phyloP scores from a whole-genome alignment of 2,329 filamentous ascomycete species.

The Trichoderma sp. region DNA sequence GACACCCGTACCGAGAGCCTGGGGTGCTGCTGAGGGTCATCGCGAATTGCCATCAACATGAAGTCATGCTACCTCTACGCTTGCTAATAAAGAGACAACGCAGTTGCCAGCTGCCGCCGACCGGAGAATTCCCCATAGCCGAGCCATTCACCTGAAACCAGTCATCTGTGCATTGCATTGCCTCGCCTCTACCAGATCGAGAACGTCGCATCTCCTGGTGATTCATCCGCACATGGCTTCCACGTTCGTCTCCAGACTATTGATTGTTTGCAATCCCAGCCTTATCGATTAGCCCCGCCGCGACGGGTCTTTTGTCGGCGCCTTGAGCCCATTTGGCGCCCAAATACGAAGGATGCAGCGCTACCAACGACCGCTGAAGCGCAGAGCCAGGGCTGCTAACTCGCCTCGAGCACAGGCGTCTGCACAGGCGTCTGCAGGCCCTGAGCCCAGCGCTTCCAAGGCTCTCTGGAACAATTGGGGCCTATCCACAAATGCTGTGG shows the following conservation, averaged over 20 bases:
- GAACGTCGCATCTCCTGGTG: not conserved
- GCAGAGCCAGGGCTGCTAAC: conserved; percentile 1
- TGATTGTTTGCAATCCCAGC: not conserved
- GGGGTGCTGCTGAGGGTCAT: not conserved
- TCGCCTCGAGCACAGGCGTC: not conserved
- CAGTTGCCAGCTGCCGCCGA: not conserved
- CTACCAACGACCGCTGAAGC: not conserved
- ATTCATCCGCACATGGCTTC: conserved; percentile 12
- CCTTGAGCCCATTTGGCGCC: not conserved
- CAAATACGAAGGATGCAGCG: not conserved
- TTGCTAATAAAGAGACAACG: not conserved
- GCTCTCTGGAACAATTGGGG: not conserved
- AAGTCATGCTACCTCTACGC: not conserved
- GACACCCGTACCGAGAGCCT: not conserved
- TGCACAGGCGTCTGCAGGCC: conserved; percentile 3
- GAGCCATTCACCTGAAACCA: not conserved
- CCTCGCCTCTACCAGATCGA: not conserved
- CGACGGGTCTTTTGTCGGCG: not conserved
- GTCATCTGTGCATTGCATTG: not conserved
- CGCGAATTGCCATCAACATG: not conserved
- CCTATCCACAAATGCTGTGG: conserved; percentile 13
- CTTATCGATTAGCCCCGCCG: conserved; percentile 18
- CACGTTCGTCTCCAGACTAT: not conserved
- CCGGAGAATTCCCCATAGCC: not conserved
- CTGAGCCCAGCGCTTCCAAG: not conserved